Conservation (phyloP, 75 land plant species). For the Sequoia sempervirens region DNA sequence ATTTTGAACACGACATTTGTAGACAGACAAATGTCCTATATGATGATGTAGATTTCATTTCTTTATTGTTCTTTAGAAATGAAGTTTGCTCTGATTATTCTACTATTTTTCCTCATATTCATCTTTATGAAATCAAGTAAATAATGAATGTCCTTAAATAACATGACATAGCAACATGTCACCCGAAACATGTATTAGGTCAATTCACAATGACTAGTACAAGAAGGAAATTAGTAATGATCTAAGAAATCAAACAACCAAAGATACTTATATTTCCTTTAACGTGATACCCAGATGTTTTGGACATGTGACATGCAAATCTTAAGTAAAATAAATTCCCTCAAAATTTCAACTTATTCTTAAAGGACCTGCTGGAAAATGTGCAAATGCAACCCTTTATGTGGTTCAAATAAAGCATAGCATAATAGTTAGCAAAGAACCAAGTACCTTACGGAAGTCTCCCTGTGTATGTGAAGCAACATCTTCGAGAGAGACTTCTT, state of each 20-base stretch:
- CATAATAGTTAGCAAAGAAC: not conserved
- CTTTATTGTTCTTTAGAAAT: no score
- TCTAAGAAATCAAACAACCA: not conserved
- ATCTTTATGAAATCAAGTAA: no score
- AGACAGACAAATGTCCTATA: no score
- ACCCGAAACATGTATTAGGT: no score
- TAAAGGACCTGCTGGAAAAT: not conserved
- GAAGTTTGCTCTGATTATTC: no score
- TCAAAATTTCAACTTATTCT: not conserved
- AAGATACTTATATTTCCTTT: not conserved
- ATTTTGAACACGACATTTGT: no score
- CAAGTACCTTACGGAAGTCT: constrained; percentile 63
- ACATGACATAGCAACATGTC: no score
- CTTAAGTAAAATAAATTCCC: not conserved
- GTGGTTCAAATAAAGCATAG: not conserved
- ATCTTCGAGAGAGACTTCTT: constrained; percentile 78
- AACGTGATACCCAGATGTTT: not conserved
- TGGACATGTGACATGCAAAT: not conserved
- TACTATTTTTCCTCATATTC: no score
- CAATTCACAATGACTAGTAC: no score
- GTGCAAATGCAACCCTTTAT: not conserved
- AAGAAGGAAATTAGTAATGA: not conserved
- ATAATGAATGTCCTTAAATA: no score
- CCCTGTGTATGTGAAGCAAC: constrained; percentile 58
- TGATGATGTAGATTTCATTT: no score